A percentile compares a stretch with the other conserved stretches of the same genome.
Conservation (phyloP, 1,139 yeast genomes). For the Debaryomyces sp. region DNA sequence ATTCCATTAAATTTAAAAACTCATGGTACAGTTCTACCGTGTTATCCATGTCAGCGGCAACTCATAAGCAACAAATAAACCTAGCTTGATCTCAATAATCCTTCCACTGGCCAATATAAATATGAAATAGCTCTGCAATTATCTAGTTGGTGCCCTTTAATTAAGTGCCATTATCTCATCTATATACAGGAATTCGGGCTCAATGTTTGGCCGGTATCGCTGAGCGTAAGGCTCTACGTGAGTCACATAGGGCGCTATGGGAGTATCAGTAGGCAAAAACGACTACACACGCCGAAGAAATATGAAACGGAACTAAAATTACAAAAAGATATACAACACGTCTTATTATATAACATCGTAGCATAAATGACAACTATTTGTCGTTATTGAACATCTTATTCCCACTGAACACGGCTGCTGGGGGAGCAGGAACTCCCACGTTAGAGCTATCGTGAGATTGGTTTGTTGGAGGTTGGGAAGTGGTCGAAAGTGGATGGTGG, state of each 20-base stretch:
- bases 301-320: not conserved
- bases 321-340: constrained; percentile 1
- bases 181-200: not conserved
- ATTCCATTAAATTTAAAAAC: constrained; percentile 33
- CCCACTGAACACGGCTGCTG: constrained; percentile 16
- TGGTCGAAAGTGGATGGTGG: constrained; percentile 14
- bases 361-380: constrained; percentile 7
- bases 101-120: not conserved
- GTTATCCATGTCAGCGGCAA: constrained; percentile 11
- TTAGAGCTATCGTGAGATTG: constrained; percentile 11
- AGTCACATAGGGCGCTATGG: not conserved
- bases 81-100: not conserved
- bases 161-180: not conserved
- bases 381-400: constrained; percentile 15
- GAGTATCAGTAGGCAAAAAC: not conserved
- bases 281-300: not conserved
- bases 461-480: constrained; percentile 9
- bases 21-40: constrained; percentile 34
- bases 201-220: not conserved
- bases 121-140: constrained; percentile 5
- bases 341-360: not conserved
- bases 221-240: not conserved
- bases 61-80: not conserved
- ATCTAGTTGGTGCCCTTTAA: not conserved
- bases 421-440: constrained; percentile 20